Evolutionary conservation across 345 rosid species (phyloP).

Genomic region (Raphanus raphanistrum): DNA sequence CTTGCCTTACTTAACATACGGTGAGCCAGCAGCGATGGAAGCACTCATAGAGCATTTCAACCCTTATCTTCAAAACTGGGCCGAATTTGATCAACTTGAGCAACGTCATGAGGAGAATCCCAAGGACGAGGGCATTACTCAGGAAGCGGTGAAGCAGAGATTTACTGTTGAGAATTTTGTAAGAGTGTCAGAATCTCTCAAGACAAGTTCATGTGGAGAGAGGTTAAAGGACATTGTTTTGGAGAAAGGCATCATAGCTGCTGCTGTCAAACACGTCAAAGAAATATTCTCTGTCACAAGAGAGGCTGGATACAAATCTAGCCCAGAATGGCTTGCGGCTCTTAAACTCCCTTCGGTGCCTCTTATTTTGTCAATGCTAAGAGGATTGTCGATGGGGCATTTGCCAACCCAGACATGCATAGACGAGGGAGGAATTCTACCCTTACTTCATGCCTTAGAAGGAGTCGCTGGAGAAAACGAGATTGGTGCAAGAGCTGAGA

Average conservation of each 20-base stretch:
- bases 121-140: constrained; percentile 66
- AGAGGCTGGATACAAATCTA: constrained; percentile 76
- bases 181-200: constrained; percentile 92
- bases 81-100: constrained; percentile 76
- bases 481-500: constrained; percentile 97
- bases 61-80: constrained; percentile 88
- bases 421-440: constrained; percentile 78
- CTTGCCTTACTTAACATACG: constrained; percentile 94
- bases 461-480: constrained; percentile 95
- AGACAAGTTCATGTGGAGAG: constrained; percentile 98
- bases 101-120: constrained; percentile 66
- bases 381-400: constrained; percentile 98
- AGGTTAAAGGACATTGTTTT: constrained; percentile 88
- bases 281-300: constrained; percentile 76
- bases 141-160: constrained; percentile 74
- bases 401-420: constrained; percentile 80
- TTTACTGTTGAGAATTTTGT: constrained; percentile 87
- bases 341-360: constrained; percentile 88
- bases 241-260: constrained; percentile 78
- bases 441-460: constrained; percentile 90
- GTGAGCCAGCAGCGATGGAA: constrained; percentile 99
- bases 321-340: constrained; percentile 69
- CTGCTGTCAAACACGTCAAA: constrained; percentile 76
- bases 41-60: constrained; percentile 88
- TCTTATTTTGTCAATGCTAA: constrained; percentile 83